Base-by-base conservation (phyloP, 1,139 yeast genomes). In the Yamadazyma sp. region DNA sequence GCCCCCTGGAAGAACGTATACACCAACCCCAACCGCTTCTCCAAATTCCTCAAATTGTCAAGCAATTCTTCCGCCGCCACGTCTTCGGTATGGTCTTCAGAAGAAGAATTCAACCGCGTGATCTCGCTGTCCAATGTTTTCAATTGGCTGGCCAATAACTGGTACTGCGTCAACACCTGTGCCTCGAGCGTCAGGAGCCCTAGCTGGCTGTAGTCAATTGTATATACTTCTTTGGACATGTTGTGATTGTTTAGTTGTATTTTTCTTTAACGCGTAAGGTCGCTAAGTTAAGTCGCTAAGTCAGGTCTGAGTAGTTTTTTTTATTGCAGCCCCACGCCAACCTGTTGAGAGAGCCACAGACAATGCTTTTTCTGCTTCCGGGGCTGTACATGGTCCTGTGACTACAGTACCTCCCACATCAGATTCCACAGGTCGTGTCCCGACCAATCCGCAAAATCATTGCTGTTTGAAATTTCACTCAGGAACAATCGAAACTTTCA, bases 1-100 rank as follows among this genome's bases (percentile, higher is more conserved):
- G 88, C 83, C 6, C 85, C 82, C 48, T 81, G 80, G 62, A 82
- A 78, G 31, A 80, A 59, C 0, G 87, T 82, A 38, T 83, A 79
- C 3, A 82, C 79, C 41, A 82, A 60, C 1, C 82, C 81, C n/a
- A 82, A 65, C 46, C 80, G 79, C 45, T 76, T 70, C 54, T 83
- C 89, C 37, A 83, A 63, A 31, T 69, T 75, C 30, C 86, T 62
- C 49, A 82, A 54, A 44, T 74, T 76, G 30, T 69, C 75, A 33
- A 74, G 57, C 31, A 78, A 59, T 33, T 64, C 65, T 27, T 55
- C 56, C 9, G 47, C 45, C 3, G 47, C 38, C 2, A 37, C 39
- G 11, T 45, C 43, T 4, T 51, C 47, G 9, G 41, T 44, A n/a
- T 38, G 41, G 2, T 35, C 32, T 10, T 29, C 33, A 24, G 37